Evolutionary conservation across 164 flowering plant genomes (phyloP).

Genomic region (Macadamia integrifolia): DNA sequence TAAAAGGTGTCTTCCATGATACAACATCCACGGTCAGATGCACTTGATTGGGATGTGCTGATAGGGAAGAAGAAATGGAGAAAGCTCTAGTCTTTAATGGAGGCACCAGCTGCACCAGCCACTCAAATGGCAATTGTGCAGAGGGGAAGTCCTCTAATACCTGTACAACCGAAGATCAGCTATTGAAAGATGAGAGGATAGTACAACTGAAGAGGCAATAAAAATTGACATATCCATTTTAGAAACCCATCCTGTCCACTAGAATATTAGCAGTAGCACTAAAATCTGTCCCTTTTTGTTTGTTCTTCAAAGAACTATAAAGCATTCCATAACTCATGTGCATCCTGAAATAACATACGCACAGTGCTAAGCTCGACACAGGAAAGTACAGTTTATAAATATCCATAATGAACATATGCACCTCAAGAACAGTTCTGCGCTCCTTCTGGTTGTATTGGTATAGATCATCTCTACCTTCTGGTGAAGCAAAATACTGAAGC

Average conservation of each 20-base stretch:
- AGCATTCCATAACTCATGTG: too few species aligned
- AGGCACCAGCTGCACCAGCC: slow-evolving; percentile 96
- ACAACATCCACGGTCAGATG: slow-evolving; percentile 82
- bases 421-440: slow-evolving; percentile 93
- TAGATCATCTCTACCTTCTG: slow-evolving; percentile 96
- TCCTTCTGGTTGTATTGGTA: slow-evolving; percentile 94
- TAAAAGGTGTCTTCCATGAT: slow-evolving; percentile 84
- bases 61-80: slow-evolving; percentile 85
- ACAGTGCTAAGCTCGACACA: neutral
- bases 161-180: slow-evolving; percentile 26
- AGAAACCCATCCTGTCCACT: too few species aligned
- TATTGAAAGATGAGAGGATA: neutral
- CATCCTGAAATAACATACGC: neutral
- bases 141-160: slow-evolving; percentile 93
- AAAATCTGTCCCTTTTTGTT: too few species aligned
- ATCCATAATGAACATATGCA: slow-evolving; percentile 12
- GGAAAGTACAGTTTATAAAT: neutral
- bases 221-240: neutral
- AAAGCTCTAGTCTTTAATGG: slow-evolving; percentile 77
- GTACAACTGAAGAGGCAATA: too few species aligned
- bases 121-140: slow-evolving; percentile 91
- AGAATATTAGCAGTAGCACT: too few species aligned
- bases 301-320: too few species aligned
- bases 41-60: slow-evolving; percentile 77
- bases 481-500: slow-evolving; percentile 87